Evolutionary conservation across 2,329 filamentous ascomycete species (phyloP).

Genomic region (Didymella pinodella): DNA sequence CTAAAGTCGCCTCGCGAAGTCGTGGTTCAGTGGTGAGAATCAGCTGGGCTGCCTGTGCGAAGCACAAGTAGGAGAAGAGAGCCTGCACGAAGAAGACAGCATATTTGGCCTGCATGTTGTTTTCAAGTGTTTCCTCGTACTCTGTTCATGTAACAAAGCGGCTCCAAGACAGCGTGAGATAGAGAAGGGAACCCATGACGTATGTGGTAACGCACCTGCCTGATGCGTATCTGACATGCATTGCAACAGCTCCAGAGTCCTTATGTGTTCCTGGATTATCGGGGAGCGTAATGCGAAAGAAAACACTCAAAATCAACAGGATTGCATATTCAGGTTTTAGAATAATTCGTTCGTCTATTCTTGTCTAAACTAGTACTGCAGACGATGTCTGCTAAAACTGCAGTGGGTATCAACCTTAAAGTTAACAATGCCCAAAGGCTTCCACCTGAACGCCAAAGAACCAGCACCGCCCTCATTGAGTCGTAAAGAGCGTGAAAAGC

Average conservation of each 20-base stretch:
- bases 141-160: no score
- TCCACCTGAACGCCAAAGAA: neutral
- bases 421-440: neutral
- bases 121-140: neutral
- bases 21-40: neutral
- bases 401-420: neutral
- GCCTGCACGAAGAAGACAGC: neutral
- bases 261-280: no score
- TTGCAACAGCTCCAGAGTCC: neutral
- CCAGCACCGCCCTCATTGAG: no score
- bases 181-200: neutral
- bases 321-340: no score
- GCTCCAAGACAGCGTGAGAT: neutral
- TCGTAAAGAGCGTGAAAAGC: conserved; percentile 4
- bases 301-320: no score
- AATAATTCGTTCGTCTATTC: neutral
- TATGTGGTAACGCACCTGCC: neutral
- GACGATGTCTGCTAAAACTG: neutral
- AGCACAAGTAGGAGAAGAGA: neutral
- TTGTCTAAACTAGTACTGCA: neutral
- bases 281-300: no score
- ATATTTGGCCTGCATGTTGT: neutral
- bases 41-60: neutral
- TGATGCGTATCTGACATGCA: neutral
- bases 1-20: conserved; percentile 1